Percentiles rank a stretch among this genome's conserved stretches.
These are phyloP conservation scores for Fusarium tuaranense DNA, from an alignment of 2,329 filamentous ascomycete species.

Conservation along the genomic window DNA sequence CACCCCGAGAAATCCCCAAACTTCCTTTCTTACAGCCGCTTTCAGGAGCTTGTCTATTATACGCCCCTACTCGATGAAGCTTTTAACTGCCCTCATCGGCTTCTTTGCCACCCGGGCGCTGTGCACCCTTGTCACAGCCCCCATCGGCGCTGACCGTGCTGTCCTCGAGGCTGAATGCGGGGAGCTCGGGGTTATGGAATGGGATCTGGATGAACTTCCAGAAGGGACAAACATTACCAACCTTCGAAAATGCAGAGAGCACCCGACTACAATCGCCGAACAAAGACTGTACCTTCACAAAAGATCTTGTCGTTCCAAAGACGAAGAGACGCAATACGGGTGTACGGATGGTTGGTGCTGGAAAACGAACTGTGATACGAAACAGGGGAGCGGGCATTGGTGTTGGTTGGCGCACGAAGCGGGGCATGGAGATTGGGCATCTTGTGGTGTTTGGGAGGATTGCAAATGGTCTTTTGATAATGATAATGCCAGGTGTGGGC, in stretches of 20 bases:
- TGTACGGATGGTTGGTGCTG: not conserved
- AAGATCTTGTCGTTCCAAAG: not conserved
- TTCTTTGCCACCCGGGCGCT: not conserved
- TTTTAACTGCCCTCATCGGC: not conserved
- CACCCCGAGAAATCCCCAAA: not conserved
- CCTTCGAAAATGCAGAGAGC: conserved; percentile 1
- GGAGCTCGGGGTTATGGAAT: not conserved
- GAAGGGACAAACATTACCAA: not conserved
- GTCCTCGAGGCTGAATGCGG: not conserved
- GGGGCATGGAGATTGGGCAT: conserved; percentile 8
- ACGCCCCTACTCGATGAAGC: not conserved
- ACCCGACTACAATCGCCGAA: not conserved
- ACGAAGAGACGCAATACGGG: conserved; percentile 1
- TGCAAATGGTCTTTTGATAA: not conserved
- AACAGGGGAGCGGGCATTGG: not conserved
- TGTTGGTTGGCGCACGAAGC: conserved; percentile 16
- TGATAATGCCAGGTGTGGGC: not conserved
- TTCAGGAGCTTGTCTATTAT: not conserved
- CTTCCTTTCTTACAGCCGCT: not conserved
- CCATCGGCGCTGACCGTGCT: not conserved
- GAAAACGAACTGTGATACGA: not conserved
- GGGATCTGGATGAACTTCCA: not conserved
- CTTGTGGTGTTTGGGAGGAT: not conserved
- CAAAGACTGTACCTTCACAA: not conserved
- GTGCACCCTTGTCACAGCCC: too few relatives aligned